Percentiles rank a stretch among this genome's conserved stretches.
These are phyloP conservation scores for Cryomyces antarcticus DNA, from an alignment of 495 filamentous ascomycete species.

Conservation along the genomic window DNA sequence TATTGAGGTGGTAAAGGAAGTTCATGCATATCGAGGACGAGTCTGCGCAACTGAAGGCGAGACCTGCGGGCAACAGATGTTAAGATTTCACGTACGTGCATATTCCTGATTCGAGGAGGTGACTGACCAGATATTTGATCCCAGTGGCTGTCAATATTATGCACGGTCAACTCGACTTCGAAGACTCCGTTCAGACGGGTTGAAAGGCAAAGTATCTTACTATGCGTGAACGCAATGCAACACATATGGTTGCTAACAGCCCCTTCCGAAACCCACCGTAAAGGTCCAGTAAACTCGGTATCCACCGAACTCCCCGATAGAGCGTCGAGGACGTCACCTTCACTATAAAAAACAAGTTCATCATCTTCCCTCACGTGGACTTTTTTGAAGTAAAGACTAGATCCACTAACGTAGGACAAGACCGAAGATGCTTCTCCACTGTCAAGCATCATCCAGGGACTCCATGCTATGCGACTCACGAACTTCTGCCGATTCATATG, in stretches of 20 bases:
- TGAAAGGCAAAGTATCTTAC: background rate
- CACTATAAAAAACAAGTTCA: no score
- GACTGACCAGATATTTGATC: constrained; percentile 1
- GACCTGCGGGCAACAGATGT: no score
- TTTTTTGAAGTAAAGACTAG: no score
- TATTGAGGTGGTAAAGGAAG: no score
- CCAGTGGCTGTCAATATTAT: background rate
- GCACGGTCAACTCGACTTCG: background rate
- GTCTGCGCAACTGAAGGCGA: no score
- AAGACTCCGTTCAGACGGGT: background rate
- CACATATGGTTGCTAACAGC: background rate
- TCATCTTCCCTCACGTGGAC: no score
- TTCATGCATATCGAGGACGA: no score
- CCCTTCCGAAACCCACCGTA: no score
- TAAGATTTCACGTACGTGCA: background rate
- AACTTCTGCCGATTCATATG: background rate
- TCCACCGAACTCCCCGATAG: no score
- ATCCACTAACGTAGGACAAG: background rate
- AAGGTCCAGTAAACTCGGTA: no score
- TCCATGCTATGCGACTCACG: background rate
- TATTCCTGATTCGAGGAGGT: no score
- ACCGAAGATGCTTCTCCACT: background rate
- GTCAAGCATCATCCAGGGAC: background rate
- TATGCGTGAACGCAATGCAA: background rate
- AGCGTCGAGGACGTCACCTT: no score